Evolutionary conservation across 768 basidiomycete species (phyloP).

Genomic region (Paxillus ammoniavirescens): DNA sequence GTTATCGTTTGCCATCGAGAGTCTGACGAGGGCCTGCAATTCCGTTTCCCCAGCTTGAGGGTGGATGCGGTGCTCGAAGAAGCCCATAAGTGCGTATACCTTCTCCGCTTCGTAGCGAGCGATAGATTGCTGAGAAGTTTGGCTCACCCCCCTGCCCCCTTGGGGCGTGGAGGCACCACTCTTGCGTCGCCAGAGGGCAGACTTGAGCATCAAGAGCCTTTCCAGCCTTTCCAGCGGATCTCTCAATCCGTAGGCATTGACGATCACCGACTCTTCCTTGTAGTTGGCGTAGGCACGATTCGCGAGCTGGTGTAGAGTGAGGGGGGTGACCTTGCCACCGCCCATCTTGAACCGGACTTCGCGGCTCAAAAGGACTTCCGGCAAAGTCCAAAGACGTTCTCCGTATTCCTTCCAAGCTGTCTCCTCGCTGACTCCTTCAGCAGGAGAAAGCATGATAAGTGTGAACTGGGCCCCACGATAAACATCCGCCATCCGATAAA

Average conservation of each 20-base stretch:
- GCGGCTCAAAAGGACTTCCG: conserved; percentile 20
- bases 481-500: conserved; percentile 25
- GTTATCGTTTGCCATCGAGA: conserved; percentile 26
- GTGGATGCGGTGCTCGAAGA: conserved; percentile 26
- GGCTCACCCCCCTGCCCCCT: background rate
- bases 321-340: conserved; percentile 8
- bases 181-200: conserved; percentile 23
- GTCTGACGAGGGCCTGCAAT: conserved; percentile 19
- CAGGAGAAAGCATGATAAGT: conserved; percentile 15
- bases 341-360: conserved; percentile 15
- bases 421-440: background rate
- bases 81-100: conserved; percentile 27
- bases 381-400: conserved; percentile 25
- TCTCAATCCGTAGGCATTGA: conserved; percentile 18
- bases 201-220: conserved; percentile 17
- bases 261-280: conserved; percentile 16
- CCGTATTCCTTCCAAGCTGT: conserved; percentile 18
- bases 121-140: too few species aligned
- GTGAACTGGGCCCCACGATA: conserved; percentile 23
- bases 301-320: conserved; percentile 25
- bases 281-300: conserved; percentile 17
- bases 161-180: background rate
- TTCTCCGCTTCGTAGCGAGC: conserved; percentile 14
- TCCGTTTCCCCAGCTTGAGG: conserved; percentile 16
- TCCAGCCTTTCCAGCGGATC: conserved; percentile 26